Base-by-base conservation (phyloP, 208 protist species). In the Crithidia fasciculata region DNA sequence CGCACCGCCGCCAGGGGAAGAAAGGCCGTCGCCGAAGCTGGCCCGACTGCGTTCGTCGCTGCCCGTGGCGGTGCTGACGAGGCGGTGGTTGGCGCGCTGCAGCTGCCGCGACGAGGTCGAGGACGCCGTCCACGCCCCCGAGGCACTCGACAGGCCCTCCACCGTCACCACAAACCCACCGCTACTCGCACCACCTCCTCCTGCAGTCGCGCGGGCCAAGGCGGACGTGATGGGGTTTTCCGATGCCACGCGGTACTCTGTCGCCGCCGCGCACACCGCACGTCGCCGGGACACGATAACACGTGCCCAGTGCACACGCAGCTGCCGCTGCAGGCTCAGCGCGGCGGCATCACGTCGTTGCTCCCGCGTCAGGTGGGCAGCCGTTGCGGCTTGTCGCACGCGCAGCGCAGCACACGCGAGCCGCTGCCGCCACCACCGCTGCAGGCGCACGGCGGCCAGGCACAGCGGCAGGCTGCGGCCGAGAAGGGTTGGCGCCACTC, bases 401-500 rank as follows among this genome's bases (percentile, higher is more conserved):
- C 16, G 47, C 52, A 63, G 45, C 36, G 50, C 63, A 43, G 36
- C 45, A 18, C 47, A 63, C 12, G 68, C 67, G 13, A 70, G 53
- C 9, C 54, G 55, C 44, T 66, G 77, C n/a, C 82, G 76, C 85
- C 85, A 90, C 74, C 66, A 58, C 50, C 44, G 64, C 73, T 90
- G 85, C 19, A 90, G 57, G 36, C 80, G 82, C 50, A 85, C 72
- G 4, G 75, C 67, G 8, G 66, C 62, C 2, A 86, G 56, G 50
- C 81, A 80, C 13, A 86, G 72, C 53, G 66, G 47, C 18, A 90
- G 82, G 15, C 72, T 80, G 52, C 69, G 70, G 36, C 39, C 43
- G 47, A 87, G 60, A 44, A 73, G 7, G 8, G 52, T 4, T 8
- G 72, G 60, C 57, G 67, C n/a, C 18, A 78, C 53, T 0, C 13